phyloP scores from a whole-genome alignment of 441 rosid genomes.

The Arabidopsis hybrid region DNA sequence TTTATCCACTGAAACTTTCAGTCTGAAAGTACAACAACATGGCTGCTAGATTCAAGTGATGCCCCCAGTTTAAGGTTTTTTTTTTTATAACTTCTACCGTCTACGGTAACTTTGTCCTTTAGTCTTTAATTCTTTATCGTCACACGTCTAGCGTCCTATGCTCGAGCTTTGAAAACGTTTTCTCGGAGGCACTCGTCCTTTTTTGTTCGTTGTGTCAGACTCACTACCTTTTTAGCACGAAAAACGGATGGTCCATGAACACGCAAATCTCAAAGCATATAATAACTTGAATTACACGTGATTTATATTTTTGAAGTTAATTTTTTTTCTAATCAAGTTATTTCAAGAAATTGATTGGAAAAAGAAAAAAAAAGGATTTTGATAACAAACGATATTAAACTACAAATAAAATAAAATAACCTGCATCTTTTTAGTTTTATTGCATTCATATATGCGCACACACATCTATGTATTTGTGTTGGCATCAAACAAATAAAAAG shows the following conservation, averaged over 20 bases:
- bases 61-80: neutral
- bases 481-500: conserved; percentile 20
- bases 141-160: neutral
- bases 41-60: neutral
- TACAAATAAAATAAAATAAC: neutral
- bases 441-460: neutral
- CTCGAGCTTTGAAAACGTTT: conserved; percentile 4
- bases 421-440: conserved; percentile 2
- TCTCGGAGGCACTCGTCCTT: neutral
- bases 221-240: conserved; percentile 7
- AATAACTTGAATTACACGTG: conserved; percentile 7
- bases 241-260: conserved; percentile 13
- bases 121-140: neutral
- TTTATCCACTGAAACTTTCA: neutral
- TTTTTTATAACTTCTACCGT: neutral
- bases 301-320: no score
- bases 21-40: neutral
- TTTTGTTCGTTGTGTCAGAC: conserved; percentile 19
- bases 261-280: neutral
- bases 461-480: neutral
- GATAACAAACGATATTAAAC: no score
- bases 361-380: no score
- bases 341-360: no score
- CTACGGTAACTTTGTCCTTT: neutral
- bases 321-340: no score